Evolutionary conservation across 768 basidiomycete species (phyloP).

Genomic region (Leccinum disarticulatum): DNA sequence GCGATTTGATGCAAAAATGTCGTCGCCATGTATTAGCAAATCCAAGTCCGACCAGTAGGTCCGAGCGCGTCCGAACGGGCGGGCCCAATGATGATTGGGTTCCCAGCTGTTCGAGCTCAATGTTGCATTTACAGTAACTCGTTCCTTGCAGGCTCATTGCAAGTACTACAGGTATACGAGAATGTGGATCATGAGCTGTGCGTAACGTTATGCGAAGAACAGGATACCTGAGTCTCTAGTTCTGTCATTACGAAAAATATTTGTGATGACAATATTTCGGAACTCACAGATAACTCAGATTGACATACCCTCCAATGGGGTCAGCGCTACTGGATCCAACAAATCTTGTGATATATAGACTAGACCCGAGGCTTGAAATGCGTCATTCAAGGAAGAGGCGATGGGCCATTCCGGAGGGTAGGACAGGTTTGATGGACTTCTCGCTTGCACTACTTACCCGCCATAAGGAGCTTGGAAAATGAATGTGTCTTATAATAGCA

Average conservation of each 20-base stretch:
- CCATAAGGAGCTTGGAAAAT: background rate
- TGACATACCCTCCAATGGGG: background rate
- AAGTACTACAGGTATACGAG: background rate
- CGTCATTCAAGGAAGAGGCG: background rate
- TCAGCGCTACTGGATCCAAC: background rate
- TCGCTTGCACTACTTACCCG: background rate
- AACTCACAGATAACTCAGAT: background rate
- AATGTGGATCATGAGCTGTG: background rate
- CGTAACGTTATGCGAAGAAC: background rate
- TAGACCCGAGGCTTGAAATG: background rate
- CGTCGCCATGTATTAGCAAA: background rate
- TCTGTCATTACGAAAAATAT: background rate
- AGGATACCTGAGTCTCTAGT: background rate
- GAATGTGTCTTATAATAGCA: background rate
- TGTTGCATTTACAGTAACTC: background rate
- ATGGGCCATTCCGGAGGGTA: background rate
- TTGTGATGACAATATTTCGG: background rate
- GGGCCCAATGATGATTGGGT: background rate
- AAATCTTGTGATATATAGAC: background rate
- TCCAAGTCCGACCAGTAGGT: background rate
- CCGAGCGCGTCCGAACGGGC: background rate
- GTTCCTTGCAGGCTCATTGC: background rate
- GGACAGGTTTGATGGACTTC: background rate
- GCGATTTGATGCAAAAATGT: background rate
- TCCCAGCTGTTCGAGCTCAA: background rate